Evolutionary conservation across 495 filamentous ascomycete species (phyloP), one percentile per base, ranked within the genome.

Genomic region (Geoglossum glabrum): DNA sequence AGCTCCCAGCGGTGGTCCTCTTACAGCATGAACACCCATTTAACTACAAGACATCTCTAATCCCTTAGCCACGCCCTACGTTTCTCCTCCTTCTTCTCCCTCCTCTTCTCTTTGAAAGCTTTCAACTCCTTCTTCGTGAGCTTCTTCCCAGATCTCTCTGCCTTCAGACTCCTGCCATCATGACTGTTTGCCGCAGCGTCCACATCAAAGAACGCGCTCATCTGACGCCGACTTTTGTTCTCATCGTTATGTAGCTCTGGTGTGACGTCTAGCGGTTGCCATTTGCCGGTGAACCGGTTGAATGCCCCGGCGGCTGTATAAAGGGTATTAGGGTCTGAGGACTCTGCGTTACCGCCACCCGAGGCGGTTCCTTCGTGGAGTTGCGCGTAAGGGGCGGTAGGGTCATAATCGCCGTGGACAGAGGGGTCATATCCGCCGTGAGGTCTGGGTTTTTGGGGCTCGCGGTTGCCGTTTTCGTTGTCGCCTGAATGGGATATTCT

Each of bases 161-260:
- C 92, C 69, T 90, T 93, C 54, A 98, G 70, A 66, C 88, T 95
- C 57, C 86, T 79, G 7, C 92, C 92, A 64, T 95, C 85, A 62
- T 98, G 92, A 61, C 77, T 81, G 66, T 96, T 96, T 0, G 93
- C 93, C 23, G 90, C 90, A 11, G 89, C 86, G 71, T 97, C 92
- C n/a, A 97, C 92, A 65, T 97, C 93, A 65, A 95, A 98, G 70
- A 82, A 98, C 10, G 90, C 87, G 65, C 83, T 83, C 86, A 97
- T 86, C 74, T 97, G 92, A 50, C 93, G 75, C 57, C 73, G 77
- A 45, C 80, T 80, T 75, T 95, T 95, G 61, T 87, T 86, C 68
- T 92, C 89, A 65, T 96, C 92, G 62, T 83, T 86, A 74, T 86
- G 82, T 15, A 78, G 78, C 54, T 88, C 85, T 1, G 93, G 82